Conservation (phyloP, 257 asterid species). For the Hygrophila difformis region DNA sequence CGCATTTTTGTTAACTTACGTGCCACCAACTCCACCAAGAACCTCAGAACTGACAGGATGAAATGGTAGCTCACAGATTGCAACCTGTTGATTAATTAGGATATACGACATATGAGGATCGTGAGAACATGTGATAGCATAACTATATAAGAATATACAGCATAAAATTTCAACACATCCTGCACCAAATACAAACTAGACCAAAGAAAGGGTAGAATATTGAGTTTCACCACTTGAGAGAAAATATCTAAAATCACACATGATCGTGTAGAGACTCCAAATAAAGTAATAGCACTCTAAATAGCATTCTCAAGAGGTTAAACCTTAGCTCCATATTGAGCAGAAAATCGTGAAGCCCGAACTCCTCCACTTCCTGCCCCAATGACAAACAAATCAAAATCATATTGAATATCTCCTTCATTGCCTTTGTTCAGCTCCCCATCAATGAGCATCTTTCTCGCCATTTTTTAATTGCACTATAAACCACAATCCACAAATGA, state of each 20-base stretch:
- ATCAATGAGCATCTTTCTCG: slow-evolving; percentile 67
- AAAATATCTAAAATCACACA: not conserved
- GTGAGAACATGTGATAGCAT: not conserved
- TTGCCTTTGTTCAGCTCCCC: slow-evolving; percentile 35
- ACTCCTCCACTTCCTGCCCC: slow-evolving; percentile 98
- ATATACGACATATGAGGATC: slow-evolving; percentile 1
- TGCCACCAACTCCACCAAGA: slow-evolving; percentile 97
- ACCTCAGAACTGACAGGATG: slow-evolving; percentile 93
- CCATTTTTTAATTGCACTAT: slow-evolving; percentile 39
- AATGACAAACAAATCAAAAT: slow-evolving; percentile 80
- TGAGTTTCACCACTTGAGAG: not conserved
- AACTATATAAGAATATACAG: not conserved
- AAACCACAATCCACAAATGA: slow-evolving; percentile 16
- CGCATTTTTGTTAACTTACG: slow-evolving; percentile 44
- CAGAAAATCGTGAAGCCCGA: slow-evolving; percentile 75
- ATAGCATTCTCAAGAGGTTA: not conserved
- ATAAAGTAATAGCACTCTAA: not conserved
- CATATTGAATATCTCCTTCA: slow-evolving; percentile 48
- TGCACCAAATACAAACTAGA: not conserved
- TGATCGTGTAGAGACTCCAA: not conserved
- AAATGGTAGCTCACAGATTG: slow-evolving; percentile 95
- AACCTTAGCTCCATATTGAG: slow-evolving; percentile 83
- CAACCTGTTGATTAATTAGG: slow-evolving; percentile 40
- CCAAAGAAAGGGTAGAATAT: not conserved
- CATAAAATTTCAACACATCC: not conserved